Evolutionary conservation across 352 stramenopile genomes (phyloP).

Genomic region (Hyaloperonospora arabidopsidis): DNA sequence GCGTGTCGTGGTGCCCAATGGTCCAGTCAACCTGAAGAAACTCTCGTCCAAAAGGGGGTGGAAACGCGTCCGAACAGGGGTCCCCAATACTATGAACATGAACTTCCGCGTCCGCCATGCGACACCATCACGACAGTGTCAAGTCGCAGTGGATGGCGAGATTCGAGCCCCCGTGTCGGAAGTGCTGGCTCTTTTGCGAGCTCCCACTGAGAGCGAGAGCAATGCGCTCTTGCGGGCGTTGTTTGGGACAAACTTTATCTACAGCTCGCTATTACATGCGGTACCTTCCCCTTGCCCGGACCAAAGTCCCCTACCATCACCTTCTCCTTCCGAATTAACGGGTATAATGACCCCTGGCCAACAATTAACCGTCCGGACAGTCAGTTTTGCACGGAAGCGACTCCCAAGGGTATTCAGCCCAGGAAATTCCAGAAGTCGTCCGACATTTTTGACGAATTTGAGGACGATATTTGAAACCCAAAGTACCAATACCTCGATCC

Average conservation of each 20-base stretch:
- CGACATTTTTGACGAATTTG: too few relatives aligned
- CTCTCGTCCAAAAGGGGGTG: conserved; percentile 20
- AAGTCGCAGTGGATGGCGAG: conserved; percentile 21
- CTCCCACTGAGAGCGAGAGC: conserved; percentile 29
- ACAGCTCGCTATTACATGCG: conserved; percentile 31
- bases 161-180: conserved; percentile 14
- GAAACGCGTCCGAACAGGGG: conserved; percentile 17
- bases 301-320: too few relatives aligned
- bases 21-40: conserved; percentile 8
- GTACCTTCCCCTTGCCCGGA: conserved; percentile 12
- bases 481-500: too few relatives aligned
- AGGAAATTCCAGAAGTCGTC: too few relatives aligned
- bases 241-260: conserved; percentile 31
- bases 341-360: too few relatives aligned
- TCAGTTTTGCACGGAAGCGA: conserved; percentile 21
- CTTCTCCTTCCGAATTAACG: too few relatives aligned
- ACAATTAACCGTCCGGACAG: conserved; percentile 30
- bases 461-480: too few relatives aligned
- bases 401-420: too few relatives aligned
- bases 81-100: conserved; percentile 13
- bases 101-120: conserved; percentile 13
- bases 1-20: conserved; percentile 16
- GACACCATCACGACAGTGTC: conserved; percentile 15
- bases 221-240: conserved; percentile 26
- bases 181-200: conserved; percentile 21